Base-by-base conservation (phyloP, 345 rosid species). In the Aethionema arabicum region DNA sequence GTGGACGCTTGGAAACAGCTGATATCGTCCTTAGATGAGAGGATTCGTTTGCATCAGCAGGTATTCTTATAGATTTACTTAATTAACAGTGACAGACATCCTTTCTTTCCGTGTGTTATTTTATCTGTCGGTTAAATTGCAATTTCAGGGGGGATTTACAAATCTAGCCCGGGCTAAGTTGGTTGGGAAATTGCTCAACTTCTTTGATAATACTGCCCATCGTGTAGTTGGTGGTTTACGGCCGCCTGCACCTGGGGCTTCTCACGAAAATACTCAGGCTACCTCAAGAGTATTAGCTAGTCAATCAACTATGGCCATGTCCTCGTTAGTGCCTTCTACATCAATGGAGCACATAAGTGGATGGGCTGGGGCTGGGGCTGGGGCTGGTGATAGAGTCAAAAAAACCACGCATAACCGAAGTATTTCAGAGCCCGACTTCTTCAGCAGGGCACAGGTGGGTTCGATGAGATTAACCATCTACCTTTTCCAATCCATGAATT, bases 141-240 rank as follows among this genome's bases (percentile, higher is more conserved):
- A 32, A 33, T 11, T 67, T 66, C 79, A 88, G 96, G 91, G 96
- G 66, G 96, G 96, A 48, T 85, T 77, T 65, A 60, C 83, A 45
- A 85, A 85, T 80, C 72, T 83, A 77, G 92, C 87, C 60, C 87
- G 90, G 5, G 83, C 73, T 43, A 87, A 85, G 77, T 55, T 88
- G 37, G 90, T 88, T 0, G 91, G 91, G 27, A 83, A 83, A 68
- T 66, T 88, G 78, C 88, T 83, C 57, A 88, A 85, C 72, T 82
- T 88, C 72, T 76, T 87, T 65, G 95, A 87, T 67, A 85, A 78
- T 58, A 87, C 95, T 36, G 91, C 95, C 11, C 85, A 79, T 72
- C 83, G 81, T 56, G 91, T 85, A 74, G 95, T 88, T 70, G 95
- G 89, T 8, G 83, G 84, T 32, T 74, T 82, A 37, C 92, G 90